Conservation (phyloP, 352 stramenopile species). For the Phytophthora rubi region DNA sequence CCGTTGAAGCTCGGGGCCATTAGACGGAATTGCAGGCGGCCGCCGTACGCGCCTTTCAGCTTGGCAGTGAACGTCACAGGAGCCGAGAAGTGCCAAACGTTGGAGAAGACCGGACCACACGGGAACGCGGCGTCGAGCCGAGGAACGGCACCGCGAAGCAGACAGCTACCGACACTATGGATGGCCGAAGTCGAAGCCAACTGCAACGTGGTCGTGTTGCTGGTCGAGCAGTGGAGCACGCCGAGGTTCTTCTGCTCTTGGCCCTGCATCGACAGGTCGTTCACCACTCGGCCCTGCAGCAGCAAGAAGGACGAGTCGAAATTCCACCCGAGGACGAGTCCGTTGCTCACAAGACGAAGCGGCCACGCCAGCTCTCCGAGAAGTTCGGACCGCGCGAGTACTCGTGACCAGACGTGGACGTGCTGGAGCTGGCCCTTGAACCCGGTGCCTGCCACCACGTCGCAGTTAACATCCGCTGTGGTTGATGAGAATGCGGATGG, state of each 20-base stretch:
- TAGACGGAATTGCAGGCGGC: constrained; percentile 73
- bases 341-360: constrained; percentile 55
- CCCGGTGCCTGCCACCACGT: constrained; percentile 25
- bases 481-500: constrained; percentile 1
- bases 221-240: constrained; percentile 36
- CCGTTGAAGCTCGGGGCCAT: constrained; percentile 75
- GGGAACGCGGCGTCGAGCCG: constrained; percentile 56
- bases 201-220: constrained; percentile 1
- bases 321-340: constrained; percentile 69
- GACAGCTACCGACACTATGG: constrained; percentile 26
- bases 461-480: constrained; percentile 33
- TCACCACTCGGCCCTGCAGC: constrained; percentile 34
- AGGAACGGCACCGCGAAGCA: constrained; percentile 42
- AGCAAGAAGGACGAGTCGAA: constrained; percentile 51
- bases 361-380: constrained; percentile 65
- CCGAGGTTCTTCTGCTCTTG: constrained; percentile 53
- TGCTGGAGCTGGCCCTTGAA: constrained; percentile 64
- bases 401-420: constrained; percentile 63
- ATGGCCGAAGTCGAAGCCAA: constrained; percentile 4
- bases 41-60: constrained; percentile 58
- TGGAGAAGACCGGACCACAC: constrained; percentile 69
- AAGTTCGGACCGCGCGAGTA: constrained; percentile 53
- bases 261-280: constrained; percentile 56
- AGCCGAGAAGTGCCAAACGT: constrained; percentile 74
- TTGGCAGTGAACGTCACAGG: constrained; percentile 36